Evolutionary conservation across 1,284 basidiomycete species (phyloP), one percentile per base, ranked within the genome.

Genomic region (Tilletia walkeri): DNA sequence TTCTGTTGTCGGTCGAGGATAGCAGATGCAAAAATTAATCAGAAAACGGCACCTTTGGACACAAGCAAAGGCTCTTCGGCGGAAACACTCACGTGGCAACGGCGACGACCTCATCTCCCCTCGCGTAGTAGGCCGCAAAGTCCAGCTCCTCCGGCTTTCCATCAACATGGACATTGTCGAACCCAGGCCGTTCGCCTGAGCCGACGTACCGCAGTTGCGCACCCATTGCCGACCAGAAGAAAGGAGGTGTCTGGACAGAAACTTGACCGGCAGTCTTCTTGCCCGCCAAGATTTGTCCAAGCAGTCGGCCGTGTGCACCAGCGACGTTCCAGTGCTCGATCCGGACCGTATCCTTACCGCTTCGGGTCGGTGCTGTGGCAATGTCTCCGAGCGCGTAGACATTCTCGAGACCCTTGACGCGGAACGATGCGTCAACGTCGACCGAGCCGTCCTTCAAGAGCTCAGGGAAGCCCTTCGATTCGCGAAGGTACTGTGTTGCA

Each of bases 321-420:
- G 91, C 91, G 71, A 92, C 90, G 88, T 91, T 94, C 93, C 93
- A 95, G 84, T 95, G 94, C 85, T 95, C 94, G 73, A 95, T 90
- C 56, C 93, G 85, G 67, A 86, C 85, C 71, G 85, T 81, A 66
- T 87, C 87, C 2, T 83, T 84, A 12, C 73, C 72, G 38, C 66
- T 53, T n/a, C 67, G 41, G 24, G 71, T 76, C 3, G 91, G 90
- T 82, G 92, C 93, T 68, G 89, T 87, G 0, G 93, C 93, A 78
- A 96, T 94, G 85, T 96, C 94, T 66, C 93, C 94, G 70, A 95
- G 89, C 4, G 94, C 94, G 82, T 89, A 97, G 5, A 96, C 88
- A 76, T 89, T 83, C 76, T 75, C 81, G 70, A 82, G 18, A 78
- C 88, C 84, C 82, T 89, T 86, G 20, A 96, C 90, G 65, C 88